These are phyloP conservation scores for Oenanthe sinensis DNA, from an alignment of 129 eudicot genomes.

Conservation along the genomic window DNA sequence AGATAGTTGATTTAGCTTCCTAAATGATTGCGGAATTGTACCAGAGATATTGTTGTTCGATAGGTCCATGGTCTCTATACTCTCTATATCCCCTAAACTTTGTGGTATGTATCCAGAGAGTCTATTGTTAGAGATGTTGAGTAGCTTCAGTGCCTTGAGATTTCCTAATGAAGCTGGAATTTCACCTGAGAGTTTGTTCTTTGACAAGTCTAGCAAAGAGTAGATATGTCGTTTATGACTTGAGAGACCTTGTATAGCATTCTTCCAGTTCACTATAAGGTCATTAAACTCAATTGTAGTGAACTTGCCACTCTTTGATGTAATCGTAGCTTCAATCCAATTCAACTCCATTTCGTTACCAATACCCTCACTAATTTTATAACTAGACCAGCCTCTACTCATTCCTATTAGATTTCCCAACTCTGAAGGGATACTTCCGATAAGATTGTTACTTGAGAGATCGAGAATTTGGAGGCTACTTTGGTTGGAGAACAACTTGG, in stretches of 20 bases:
- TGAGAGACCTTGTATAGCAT: constrained; percentile 34
- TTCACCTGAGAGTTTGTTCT: constrained; percentile 33
- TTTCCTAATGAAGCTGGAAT: constrained; percentile 41
- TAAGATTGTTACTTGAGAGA: constrained; percentile 35
- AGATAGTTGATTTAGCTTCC: constrained; percentile 25
- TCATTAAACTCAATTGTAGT: constrained; percentile 27
- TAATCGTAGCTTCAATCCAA: not conserved
- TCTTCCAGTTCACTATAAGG: constrained; percentile 51
- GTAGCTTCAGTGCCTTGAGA: constrained; percentile 36
- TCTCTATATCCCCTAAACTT: constrained; percentile 29
- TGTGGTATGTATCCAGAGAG: constrained; percentile 35
- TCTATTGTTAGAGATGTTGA: constrained; percentile 39
- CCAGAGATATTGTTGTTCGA: constrained; percentile 39
- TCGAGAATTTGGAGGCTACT: constrained; percentile 43
- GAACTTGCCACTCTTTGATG: constrained; percentile 13
- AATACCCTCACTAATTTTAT: too few relatives aligned
- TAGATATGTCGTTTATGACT: constrained; percentile 30
- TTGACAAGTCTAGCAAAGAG: constrained; percentile 44
- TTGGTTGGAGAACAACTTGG: constrained; percentile 23
- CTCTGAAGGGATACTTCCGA: constrained; percentile 29
- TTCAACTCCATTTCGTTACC: not conserved
- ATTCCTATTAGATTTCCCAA: constrained; percentile 33
- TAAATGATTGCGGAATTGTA: constrained; percentile 33
- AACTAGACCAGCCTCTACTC: not conserved
- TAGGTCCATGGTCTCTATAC: constrained; percentile 40